Percentiles rank a stretch among this genome's conserved stretches.
phyloP scores from a whole-genome alignment of 805 yeast species.

The Wickerhamomyces silvicola region DNA sequence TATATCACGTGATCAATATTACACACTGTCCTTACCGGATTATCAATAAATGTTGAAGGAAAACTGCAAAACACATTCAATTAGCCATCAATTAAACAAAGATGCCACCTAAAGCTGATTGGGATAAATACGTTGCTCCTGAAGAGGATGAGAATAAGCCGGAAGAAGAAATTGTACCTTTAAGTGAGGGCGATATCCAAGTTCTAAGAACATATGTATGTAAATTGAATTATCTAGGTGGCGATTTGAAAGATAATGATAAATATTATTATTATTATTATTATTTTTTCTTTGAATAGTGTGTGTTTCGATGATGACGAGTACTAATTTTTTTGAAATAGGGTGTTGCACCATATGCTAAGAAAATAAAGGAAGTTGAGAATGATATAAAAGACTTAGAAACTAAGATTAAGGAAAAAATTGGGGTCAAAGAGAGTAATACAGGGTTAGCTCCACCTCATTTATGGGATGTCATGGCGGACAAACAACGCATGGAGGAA shows the following conservation, averaged over 20 bases:
- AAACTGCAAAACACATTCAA: background rate
- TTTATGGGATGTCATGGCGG: conserved; percentile 96
- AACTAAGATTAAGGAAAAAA: conserved; percentile 83
- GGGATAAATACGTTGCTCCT: conserved; percentile 97
- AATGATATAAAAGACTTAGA: conserved; percentile 82
- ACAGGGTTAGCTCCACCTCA: conserved; percentile 98
- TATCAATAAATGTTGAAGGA: conserved; percentile 1
- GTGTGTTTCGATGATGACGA: background rate
- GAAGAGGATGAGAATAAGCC: conserved; percentile 51
- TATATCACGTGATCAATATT: background rate
- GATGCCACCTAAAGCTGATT: conserved; percentile 96
- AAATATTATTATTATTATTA: too few relatives aligned
- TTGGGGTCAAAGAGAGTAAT: conserved; percentile 91
- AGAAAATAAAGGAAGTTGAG: conserved; percentile 73
- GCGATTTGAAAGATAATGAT: too few relatives aligned
- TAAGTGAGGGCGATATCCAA: conserved; percentile 95
- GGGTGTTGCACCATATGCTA: conserved; percentile 95
- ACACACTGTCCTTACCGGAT: background rate
- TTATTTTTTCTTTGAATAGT: too few relatives aligned
- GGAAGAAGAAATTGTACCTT: conserved; percentile 75
- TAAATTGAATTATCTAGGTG: conserved; percentile 5
- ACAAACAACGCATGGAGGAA: conserved; percentile 83
- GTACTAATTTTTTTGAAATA: conserved; percentile 11
- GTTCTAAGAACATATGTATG: conserved; percentile 80
- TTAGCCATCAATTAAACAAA: conserved; percentile 4